phyloP scores from a whole-genome alignment of 2,329 filamentous ascomycete species.

The Fusarium austroafricanum region DNA sequence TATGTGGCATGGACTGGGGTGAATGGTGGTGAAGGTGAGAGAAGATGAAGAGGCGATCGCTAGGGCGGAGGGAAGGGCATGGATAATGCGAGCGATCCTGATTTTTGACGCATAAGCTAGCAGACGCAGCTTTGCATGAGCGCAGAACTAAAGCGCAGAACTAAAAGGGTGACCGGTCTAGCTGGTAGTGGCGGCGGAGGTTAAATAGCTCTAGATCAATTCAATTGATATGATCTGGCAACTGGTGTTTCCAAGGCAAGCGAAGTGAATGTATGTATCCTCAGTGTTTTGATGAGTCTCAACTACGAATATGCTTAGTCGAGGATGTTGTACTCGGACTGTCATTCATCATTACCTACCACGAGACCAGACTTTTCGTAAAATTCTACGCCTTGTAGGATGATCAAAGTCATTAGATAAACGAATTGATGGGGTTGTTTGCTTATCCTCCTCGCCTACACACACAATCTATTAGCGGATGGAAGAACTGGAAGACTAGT shows the following conservation, averaged over 20 bases:
- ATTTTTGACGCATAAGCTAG: conserved; percentile 1
- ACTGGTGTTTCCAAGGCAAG: neutral
- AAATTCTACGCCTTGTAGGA: neutral
- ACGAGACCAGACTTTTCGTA: neutral
- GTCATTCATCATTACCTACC: neutral
- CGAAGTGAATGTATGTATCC: neutral
- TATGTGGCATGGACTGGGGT: neutral
- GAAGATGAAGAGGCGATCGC: conserved; percentile 22
- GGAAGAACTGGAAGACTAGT: too few relatives aligned
- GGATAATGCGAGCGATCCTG: conserved; percentile 33
- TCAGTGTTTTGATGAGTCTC: too few relatives aligned
- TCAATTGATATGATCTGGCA: conserved; percentile 13
- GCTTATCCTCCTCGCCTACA: too few relatives aligned
- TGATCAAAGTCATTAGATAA: neutral
- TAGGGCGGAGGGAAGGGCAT: conserved; percentile 34
- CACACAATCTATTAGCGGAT: neutral
- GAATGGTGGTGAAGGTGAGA: neutral
- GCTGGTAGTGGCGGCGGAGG: conserved; percentile 52
- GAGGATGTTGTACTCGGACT: neutral
- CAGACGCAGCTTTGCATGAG: conserved; percentile 1
- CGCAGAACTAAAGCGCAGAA: conserved; percentile 19
- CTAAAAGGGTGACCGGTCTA: conserved; percentile 53
- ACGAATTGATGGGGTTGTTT: too few relatives aligned
- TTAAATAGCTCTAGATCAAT: conserved; percentile 30
- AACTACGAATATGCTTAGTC: neutral